phyloP scores from a whole-genome alignment of 257 asterid species.

The Nicotiana otophora region DNA sequence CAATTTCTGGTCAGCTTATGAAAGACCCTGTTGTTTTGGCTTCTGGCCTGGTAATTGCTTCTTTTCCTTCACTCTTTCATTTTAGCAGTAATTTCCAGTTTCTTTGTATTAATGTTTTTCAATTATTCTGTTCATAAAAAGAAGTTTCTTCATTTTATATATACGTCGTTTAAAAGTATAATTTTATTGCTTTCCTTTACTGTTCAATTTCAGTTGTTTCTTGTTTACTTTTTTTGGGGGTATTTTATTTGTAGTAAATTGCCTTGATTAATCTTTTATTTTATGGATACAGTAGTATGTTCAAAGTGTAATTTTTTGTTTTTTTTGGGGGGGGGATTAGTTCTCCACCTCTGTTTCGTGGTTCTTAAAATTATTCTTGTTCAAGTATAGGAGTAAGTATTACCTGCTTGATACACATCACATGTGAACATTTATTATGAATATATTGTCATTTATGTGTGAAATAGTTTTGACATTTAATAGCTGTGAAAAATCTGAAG shows the following conservation, averaged over 20 bases:
- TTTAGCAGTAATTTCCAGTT: neutral
- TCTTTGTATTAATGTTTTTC: neutral
- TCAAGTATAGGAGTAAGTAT: neutral
- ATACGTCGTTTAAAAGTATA: neutral
- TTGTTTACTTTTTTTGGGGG: neutral
- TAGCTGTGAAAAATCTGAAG: neutral
- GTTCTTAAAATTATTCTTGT: neutral
- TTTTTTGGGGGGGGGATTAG: too few species aligned
- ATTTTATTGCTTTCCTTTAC: neutral
- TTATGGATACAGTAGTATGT: too few species aligned
- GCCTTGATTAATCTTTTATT: neutral
- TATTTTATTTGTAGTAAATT: neutral
- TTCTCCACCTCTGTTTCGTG: neutral
- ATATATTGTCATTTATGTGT: neutral
- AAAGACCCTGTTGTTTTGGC: constrained; percentile 50
- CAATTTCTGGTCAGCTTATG: constrained; percentile 46
- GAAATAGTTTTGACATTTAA: neutral
- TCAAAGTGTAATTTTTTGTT: too few species aligned
- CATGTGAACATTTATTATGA: neutral
- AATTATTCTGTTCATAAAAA: neutral
- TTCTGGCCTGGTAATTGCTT: constrained; percentile 48
- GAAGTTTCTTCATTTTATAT: neutral
- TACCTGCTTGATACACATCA: neutral
- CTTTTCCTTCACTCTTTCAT: neutral
- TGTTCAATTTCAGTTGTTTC: neutral